Evolutionary conservation across 805 yeast genomes (phyloP), one percentile per base, ranked within the genome.

Genomic region (Cyberlindnera meyerae): DNA sequence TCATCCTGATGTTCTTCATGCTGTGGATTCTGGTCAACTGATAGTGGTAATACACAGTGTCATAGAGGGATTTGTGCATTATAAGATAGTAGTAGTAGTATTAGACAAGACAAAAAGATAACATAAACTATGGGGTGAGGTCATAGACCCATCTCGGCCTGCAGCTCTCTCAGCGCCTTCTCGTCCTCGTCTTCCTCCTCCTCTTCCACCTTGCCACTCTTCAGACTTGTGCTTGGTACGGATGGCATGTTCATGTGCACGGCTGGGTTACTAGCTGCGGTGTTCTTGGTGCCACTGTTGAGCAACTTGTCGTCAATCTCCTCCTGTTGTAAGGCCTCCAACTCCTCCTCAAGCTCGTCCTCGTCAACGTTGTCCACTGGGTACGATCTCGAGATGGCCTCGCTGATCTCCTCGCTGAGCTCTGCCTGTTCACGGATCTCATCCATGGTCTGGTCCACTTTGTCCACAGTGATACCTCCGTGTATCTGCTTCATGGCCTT

Each of bases 361-460:
- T 87, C 95, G 55, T 85, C 95, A 22, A 80, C 68, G 30, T 65
- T 53, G 40, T 86, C 96, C 34, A 71, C 71, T 37, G 94, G 94
- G 48, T 93, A 74, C 6, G 98, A 96, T 64, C 96, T 77, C 33
- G 96, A 82, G 40, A 93, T 88, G 27, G 98, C 97, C 40, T 93
- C 96, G 33, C 94, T 81, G 37, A 93, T 88, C 68, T 93, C 98
- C 49, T 88, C 96, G 29, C 95, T 84, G 53, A 86, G 69, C 54
- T 90, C 96, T 35, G 90, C 94, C 63, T 93, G 97, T 59, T 93
- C 98, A 51, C 97, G 77, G 45, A 94, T 87, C 44, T 90, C 96
- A 61, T 93, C 98, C 97, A 93, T 90, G 8, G 97, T 90, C 51
- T 81, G 83, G 59, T 93, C 98, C 29, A 93, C 97, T 68, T 88